A percentile compares a stretch with the other conserved stretches of the same genome.
Conservation (phyloP, 2,329 filamentous ascomycete species). For the Pseudogymnoascus sp. region DNA sequence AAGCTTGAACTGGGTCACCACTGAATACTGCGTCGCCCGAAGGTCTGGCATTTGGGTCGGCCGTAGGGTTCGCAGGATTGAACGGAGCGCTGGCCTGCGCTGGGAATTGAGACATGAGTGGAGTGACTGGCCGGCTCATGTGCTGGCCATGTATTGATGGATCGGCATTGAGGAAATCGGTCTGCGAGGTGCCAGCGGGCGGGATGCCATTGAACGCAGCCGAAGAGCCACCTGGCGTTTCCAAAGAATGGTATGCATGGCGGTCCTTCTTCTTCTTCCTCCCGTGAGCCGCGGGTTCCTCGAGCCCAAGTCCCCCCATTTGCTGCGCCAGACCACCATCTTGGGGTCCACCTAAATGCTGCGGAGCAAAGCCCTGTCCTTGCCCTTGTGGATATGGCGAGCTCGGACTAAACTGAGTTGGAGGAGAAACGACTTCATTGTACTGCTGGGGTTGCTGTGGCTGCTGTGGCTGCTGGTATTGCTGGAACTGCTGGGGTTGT, state of each 20-base stretch:
- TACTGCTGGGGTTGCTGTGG: constrained; percentile 24
- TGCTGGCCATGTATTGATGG: constrained; percentile 38
- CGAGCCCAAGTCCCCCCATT: constrained; percentile 67
- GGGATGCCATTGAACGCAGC: constrained; percentile 63
- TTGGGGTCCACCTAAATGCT: constrained; percentile 27
- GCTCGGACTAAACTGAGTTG: constrained; percentile 1
- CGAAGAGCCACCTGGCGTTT: constrained; percentile 58
- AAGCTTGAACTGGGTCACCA: constrained; percentile 45
- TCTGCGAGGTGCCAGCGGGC: constrained; percentile 43
- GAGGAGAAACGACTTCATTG: neutral
- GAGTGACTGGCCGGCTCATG: constrained; percentile 36
- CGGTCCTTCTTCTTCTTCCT: constrained; percentile 86
- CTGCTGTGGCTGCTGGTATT: constrained; percentile 20
- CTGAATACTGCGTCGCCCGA: constrained; percentile 27
- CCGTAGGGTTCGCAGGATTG: constrained; percentile 31
- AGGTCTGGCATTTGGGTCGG: constrained; percentile 20
- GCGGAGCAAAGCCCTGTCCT: constrained; percentile 26
- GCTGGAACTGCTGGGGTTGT: constrained; percentile 13
- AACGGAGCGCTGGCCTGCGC: constrained; percentile 46
- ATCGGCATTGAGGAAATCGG: constrained; percentile 51
- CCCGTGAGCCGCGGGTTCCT: constrained; percentile 37
- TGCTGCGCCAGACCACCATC: constrained; percentile 55
- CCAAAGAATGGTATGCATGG: constrained; percentile 83
- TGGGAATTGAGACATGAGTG: constrained; percentile 50
- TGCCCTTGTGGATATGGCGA: constrained; percentile 24